Percentiles rank a stretch among this genome's conserved stretches.
These are phyloP conservation scores for Suillus alpinus DNA, from an alignment of 768 basidiomycete genomes.

Conservation along the genomic window DNA sequence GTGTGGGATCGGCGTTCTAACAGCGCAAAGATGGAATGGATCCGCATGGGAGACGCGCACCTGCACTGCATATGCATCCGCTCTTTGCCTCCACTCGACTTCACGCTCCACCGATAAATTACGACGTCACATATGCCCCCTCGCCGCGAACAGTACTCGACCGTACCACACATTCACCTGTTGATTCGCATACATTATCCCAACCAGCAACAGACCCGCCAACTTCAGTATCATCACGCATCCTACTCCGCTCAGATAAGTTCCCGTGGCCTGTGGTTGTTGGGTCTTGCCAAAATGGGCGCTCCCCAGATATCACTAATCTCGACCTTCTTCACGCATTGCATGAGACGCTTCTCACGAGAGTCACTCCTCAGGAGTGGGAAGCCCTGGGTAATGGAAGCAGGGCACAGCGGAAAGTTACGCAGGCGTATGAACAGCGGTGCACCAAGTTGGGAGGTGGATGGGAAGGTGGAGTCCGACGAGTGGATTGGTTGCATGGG, in stretches of 20 bases:
- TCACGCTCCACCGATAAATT: slow-evolving; percentile 60
- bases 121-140: slow-evolving; percentile 55
- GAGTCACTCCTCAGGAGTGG: slow-evolving; percentile 68
- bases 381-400: slow-evolving; percentile 53
- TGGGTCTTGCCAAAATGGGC: slow-evolving; percentile 19
- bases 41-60: slow-evolving; percentile 20
- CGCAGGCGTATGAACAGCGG: slow-evolving; percentile 60
- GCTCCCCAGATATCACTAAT: slow-evolving; percentile 47
- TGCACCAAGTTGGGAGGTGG: slow-evolving; percentile 63
- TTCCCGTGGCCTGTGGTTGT: slow-evolving; percentile 64
- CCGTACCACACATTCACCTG: slow-evolving; percentile 48
- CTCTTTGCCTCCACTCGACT: slow-evolving; percentile 54
- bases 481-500: slow-evolving; percentile 64
- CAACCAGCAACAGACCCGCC: slow-evolving; percentile 68
- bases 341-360: slow-evolving; percentile 50
- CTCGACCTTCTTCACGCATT: slow-evolving; percentile 61
- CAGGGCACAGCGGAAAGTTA: slow-evolving; percentile 54
- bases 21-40: slow-evolving; percentile 19
- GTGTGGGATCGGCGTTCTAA: not conserved
- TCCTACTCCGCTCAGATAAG: slow-evolving; percentile 54
- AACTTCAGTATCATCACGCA: slow-evolving; percentile 38
- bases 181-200: slow-evolving; percentile 53
- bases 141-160: slow-evolving; percentile 58
- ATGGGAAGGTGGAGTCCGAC: slow-evolving; percentile 66
- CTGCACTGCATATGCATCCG: slow-evolving; percentile 59